phyloP scores from a whole-genome alignment of 140 eudicot species.

The Senecio squalidus region DNA sequence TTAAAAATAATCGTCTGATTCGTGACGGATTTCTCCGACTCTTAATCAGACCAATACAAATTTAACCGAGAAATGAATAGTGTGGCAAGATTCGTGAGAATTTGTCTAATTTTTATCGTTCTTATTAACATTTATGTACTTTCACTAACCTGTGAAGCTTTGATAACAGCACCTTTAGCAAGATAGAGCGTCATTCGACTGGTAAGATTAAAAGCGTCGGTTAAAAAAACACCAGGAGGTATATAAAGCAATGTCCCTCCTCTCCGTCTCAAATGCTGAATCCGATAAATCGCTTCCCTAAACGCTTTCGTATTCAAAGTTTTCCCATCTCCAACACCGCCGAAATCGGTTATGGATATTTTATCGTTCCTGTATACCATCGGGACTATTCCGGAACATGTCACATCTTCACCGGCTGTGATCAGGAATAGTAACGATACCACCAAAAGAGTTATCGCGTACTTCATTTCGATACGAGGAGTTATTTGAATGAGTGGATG shows the following conservation, averaged over 20 bases:
- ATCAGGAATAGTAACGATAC: constrained; percentile 22
- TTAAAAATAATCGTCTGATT: too few relatives aligned
- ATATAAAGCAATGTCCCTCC: constrained; percentile 87
- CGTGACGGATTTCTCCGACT: too few relatives aligned
- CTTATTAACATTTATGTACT: too few relatives aligned
- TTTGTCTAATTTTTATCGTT: too few relatives aligned
- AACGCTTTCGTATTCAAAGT: constrained; percentile 86
- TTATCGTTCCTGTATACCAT: constrained; percentile 64
- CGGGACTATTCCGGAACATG: constrained; percentile 86
- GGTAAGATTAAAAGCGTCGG: constrained; percentile 73
- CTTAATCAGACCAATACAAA: too few relatives aligned
- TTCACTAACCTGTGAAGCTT: constrained; percentile 92
- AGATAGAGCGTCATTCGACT: constrained; percentile 92
- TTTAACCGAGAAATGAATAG: too few relatives aligned
- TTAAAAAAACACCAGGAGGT: constrained; percentile 84
- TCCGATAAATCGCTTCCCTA: constrained; percentile 68
- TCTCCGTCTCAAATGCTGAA: constrained; percentile 68
- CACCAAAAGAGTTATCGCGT: constrained; percentile 22
- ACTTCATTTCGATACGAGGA: constrained; percentile 39
- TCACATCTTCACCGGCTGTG: constrained; percentile 35
- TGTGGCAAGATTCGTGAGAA: too few relatives aligned
- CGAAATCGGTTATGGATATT: constrained; percentile 78
- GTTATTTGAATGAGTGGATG: too few relatives aligned
- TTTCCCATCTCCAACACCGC: constrained; percentile 88
- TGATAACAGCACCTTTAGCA: constrained; percentile 88